Base-by-base conservation (phyloP, 768 basidiomycete species). In the Saitozyma podzolica region DNA sequence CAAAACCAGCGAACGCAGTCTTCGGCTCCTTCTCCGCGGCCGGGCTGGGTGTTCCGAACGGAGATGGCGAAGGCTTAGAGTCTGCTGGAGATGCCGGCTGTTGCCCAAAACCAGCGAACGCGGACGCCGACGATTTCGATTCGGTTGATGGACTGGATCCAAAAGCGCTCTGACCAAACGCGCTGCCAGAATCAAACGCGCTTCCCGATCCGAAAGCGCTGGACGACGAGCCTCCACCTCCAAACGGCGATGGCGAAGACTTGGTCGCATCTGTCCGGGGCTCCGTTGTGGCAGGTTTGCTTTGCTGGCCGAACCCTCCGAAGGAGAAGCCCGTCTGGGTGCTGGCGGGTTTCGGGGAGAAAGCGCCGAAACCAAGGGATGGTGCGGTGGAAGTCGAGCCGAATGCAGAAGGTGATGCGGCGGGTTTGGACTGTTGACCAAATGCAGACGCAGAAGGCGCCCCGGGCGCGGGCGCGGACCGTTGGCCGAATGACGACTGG, bases 401-500 rank as follows among this genome's bases (percentile, higher is more conserved):
- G 45, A 47, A 47, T 11, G 53, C 40, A 16, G 62, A 47, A n/a
- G 65, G 57, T 19, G 45, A 16, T 14, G 57, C 72, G n/a, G 59
- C 54, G 13, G 73, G 62, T 29, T 58, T 59, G 40, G 72, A 52
- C 8, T 80, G 65, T 41, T 81, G 78, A 37, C 80, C 80, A 58
- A 84, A 67, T 19, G 68, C 55, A 16, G 39, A 20, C 39, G 66
- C 60, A 13, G 64, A 53, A 9, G 80, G 81, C 5, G 82, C 82
- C 17, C 74, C 74, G 40, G 64, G 13, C 0, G 68, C 43, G 40
- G 53, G 63, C 37, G 54, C 60, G 3, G 63, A 60, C n/a, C 2
- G n/a, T 43, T 56, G 54, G 16, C 54, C 59, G 63, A 84, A 84
- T 8, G 82, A 80, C 13, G 84, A 82, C 13, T 42, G 40, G 17